phyloP scores from a whole-genome alignment of 306 rosid genomes.

The Vicia sativa region DNA sequence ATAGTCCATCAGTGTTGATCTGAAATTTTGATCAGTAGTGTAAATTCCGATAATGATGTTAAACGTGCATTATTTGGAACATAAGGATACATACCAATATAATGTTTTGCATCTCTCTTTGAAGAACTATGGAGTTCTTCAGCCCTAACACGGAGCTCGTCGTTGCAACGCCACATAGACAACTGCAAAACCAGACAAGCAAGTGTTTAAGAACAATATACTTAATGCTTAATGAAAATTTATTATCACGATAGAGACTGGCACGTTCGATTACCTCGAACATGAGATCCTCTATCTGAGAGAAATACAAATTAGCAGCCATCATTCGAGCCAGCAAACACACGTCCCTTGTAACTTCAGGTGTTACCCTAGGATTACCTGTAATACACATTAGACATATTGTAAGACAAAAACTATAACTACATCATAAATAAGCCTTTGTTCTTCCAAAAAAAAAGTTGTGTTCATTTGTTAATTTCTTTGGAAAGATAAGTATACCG shows the following conservation, averaged over 20 bases:
- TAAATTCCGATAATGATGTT: not conserved
- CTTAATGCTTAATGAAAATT: constrained; percentile 7
- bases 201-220: not conserved
- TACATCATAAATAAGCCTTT: too few species aligned
- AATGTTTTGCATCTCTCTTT: constrained; percentile 95
- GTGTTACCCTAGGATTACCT: constrained; percentile 99
- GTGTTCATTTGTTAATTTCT: not conserved
- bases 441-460: too few species aligned
- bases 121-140: constrained; percentile 75
- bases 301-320: constrained; percentile 98
- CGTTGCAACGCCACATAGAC: constrained; percentile 99
- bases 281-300: constrained; percentile 99
- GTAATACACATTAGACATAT: constrained; percentile 41
- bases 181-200: constrained; percentile 49
- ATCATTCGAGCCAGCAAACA: constrained; percentile 99
- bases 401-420: not conserved
- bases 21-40: constrained; percentile 3
- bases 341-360: constrained; percentile 98
- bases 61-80: not conserved
- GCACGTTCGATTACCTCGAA: constrained; percentile 72
- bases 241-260: not conserved
- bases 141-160: constrained; percentile 83
- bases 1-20: constrained; percentile 10
- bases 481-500: constrained; percentile 56
- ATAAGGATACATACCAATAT: constrained; percentile 60